Evolutionary conservation across 2,329 filamentous ascomycete species (phyloP).

Genomic region (Aspergillus hortae): DNA sequence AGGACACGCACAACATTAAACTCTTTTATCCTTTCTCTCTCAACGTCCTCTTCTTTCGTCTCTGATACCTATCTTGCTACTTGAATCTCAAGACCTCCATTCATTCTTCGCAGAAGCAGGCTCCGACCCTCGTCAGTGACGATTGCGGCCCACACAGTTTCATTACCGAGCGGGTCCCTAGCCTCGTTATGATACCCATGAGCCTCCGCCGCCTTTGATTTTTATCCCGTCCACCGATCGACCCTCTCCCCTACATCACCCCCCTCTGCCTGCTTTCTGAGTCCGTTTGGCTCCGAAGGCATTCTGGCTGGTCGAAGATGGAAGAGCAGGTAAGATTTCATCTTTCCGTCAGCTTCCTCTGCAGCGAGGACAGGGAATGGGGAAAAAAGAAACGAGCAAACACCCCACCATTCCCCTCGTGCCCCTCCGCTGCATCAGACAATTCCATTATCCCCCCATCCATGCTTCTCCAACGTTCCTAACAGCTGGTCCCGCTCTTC

Average conservation of each 20-base stretch:
- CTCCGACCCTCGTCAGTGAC: not conserved
- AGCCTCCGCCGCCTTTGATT: constrained; percentile 20
- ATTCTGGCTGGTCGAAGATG: constrained; percentile 41
- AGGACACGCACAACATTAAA: constrained; percentile 3
- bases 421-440: constrained; percentile 16
- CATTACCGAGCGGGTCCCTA: not conserved
- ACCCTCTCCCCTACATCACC: constrained; percentile 9
- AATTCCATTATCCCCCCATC: not conserved
- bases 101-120: not conserved
- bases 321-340: constrained; percentile 40
- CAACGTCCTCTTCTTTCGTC: not conserved
- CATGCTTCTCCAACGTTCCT: constrained; percentile 3
- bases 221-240: constrained; percentile 13
- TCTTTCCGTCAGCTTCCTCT: not conserved
- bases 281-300: constrained; percentile 26
- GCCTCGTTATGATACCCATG: constrained; percentile 12
- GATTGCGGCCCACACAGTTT: not conserved
- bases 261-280: constrained; percentile 20
- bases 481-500: constrained; percentile 11
- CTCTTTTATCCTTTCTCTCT: not conserved
- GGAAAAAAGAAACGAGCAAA: constrained; percentile 9
- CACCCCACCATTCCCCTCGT: constrained; percentile 13
- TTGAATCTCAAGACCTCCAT: not conserved
- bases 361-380: constrained; percentile 1
- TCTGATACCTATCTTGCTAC: not conserved